Percentiles rank a stretch among this genome's conserved stretches.
Evolutionary conservation across 805 yeast species (phyloP).

Genomic region (Saccharomycopsis capsularis): DNA sequence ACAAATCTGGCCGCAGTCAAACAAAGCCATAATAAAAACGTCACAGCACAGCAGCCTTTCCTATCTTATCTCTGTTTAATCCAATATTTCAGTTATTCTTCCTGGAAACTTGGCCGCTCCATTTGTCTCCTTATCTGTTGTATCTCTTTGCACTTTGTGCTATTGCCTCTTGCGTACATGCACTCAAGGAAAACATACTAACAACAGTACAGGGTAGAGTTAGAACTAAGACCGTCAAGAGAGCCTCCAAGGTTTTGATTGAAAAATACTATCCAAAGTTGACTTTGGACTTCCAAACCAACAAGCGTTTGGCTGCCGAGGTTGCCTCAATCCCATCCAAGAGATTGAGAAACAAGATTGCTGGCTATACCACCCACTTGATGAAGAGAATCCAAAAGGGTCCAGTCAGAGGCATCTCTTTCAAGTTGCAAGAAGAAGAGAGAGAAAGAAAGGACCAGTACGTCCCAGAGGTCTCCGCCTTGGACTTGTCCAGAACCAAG

Average conservation of each 20-base stretch:
- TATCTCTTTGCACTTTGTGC: no score
- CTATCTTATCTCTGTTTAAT: no score
- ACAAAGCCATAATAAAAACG: no score
- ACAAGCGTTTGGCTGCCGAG: constrained; percentile 98
- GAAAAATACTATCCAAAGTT: constrained; percentile 99
- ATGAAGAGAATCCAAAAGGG: constrained; percentile 99
- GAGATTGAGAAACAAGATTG: constrained; percentile 99
- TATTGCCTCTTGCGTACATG: no score
- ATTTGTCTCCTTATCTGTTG: no score
- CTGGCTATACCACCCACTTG: constrained; percentile 99
- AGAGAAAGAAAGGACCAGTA: constrained; percentile 99
- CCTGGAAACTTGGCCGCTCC: no score
- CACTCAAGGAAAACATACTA: constrained; percentile 7
- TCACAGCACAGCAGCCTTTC: no score
- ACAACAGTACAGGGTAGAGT: constrained; percentile 84
- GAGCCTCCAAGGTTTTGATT: constrained; percentile 99
- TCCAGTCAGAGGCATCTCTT: constrained; percentile 99
- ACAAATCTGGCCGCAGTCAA: no score
- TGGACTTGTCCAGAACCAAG: constrained; percentile 94
- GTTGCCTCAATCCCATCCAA: constrained; percentile 98
- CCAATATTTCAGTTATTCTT: no score
- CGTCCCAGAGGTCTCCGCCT: constrained; percentile 99
- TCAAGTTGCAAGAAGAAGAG: constrained; percentile 99
- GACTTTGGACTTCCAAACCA: constrained; percentile 98
- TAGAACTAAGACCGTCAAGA: constrained; percentile 99